phyloP scores from a whole-genome alignment of 2,329 filamentous ascomycete genomes.

The Colletotrichum sp. region DNA sequence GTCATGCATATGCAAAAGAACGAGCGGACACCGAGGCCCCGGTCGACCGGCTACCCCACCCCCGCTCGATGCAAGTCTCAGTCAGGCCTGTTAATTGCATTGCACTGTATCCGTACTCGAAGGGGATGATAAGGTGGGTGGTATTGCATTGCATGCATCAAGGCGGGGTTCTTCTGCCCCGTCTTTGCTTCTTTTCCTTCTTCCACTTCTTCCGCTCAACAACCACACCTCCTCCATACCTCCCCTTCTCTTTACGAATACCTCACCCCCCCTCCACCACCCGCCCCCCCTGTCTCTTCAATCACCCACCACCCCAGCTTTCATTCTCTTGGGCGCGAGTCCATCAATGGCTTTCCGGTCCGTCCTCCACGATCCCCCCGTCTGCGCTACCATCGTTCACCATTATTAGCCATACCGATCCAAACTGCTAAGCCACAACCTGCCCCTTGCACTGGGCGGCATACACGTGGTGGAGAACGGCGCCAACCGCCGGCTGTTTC shows the following conservation, averaged over 20 bases:
- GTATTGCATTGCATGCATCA: conserved; percentile 5
- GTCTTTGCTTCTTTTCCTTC: background rate
- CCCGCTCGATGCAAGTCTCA: conserved; percentile 12
- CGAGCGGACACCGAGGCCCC: background rate
- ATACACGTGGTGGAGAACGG: conserved; percentile 10
- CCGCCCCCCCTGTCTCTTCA: background rate
- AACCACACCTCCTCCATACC: background rate
- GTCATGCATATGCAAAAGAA: conserved; percentile 11
- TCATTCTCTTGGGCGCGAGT: background rate
- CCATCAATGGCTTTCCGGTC: conserved; percentile 12
- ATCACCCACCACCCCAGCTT: background rate
- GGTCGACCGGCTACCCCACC: background rate
- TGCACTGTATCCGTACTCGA: background rate
- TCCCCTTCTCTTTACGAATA: background rate
- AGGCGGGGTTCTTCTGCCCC: background rate
- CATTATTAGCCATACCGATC: background rate
- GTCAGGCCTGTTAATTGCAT: conserved; percentile 3
- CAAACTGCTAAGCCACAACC: background rate
- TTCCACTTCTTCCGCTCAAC: background rate
- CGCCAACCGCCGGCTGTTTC: background rate
- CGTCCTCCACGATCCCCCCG: conserved; percentile 8
- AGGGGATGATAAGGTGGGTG: background rate
- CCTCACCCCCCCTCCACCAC: background rate
- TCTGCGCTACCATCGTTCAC: background rate
- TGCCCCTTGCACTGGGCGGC: conserved; percentile 1